Conservation (phyloP, 768 basidiomycete species). For the Peribolospora kevripleyi region DNA sequence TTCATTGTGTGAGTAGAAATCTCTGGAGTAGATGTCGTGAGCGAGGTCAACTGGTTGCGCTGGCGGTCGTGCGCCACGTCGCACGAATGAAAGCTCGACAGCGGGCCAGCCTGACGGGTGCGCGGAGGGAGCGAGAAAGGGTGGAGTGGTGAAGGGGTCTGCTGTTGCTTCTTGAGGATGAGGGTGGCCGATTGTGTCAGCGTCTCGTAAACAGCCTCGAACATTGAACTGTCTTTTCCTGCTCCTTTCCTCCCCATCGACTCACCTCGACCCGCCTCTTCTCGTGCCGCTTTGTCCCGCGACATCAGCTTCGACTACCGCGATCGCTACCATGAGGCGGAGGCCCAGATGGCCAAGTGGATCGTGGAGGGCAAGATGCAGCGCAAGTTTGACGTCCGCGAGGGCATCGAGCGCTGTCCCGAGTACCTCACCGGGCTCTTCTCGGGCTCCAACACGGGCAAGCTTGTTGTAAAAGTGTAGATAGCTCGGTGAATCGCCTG, state of each 20-base stretch:
- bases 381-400: conserved; percentile 51
- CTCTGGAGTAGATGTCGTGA: conserved; percentile 22
- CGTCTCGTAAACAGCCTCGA: conserved; percentile 33
- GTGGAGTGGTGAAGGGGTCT: no score
- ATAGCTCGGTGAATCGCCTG: no score
- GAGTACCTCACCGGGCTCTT: conserved; percentile 27
- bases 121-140: neutral
- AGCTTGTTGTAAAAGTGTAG: conserved; percentile 27
- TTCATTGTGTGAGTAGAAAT: neutral
- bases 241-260: conserved; percentile 27
- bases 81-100: conserved; percentile 39
- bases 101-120: conserved; percentile 35
- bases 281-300: neutral
- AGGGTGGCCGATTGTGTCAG: no score
- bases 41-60: conserved; percentile 13
- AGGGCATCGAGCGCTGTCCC: conserved; percentile 51
- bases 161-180: no score
- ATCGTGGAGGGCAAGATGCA: conserved; percentile 47
- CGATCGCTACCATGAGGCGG: conserved; percentile 33
- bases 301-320: conserved; percentile 46
- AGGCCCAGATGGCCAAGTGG: conserved; percentile 32
- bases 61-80: neutral
- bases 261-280: neutral
- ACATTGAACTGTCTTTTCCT: conserved; percentile 54
- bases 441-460: conserved; percentile 53